Evolutionary conservation across 1,284 basidiomycete genomes (phyloP), one percentile per base, ranked within the genome.

Genomic region (Spongispora temasekensis): DNA sequence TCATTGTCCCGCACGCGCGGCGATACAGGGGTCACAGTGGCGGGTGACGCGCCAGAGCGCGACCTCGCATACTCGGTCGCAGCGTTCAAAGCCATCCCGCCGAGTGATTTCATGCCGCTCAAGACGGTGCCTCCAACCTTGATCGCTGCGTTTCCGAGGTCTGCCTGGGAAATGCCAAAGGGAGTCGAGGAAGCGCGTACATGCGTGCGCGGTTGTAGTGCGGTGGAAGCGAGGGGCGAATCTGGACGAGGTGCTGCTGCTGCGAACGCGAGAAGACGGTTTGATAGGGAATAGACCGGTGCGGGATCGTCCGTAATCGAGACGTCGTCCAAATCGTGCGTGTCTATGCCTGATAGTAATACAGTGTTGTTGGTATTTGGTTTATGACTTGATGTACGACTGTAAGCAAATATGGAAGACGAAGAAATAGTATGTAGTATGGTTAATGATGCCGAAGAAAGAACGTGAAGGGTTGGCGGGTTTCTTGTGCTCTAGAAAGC

Each of bases 231-330:
- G 19, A 60, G 69, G 8, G 62, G 57, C 19, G 65, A 68, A 65
- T 72, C 74, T 7, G 72, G 65, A 25, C 76, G 70, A 1, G 81
- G 76, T 9, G 79, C 74, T 5, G 76, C 71, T 1, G 84, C 82
- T 8, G 82, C 81, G 63, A 83, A 90, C 5, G 87, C 88, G 8
- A 91, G 77, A 23, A 91, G 79, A 15, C 89, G 84, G 48, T 79
- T 75, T 21, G 84, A 86, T 17, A 90, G 78, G 6, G 87, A 78
- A 67, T 85, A 90, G 10, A 88, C 74, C 3, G 86, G 83, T 27
- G 67, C 73, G 1, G 78, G 78, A 21, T 67, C 60, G 54, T 63
- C 53, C 21, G 55, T 9, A 6, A 50, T 57, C 8, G 61, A 61
- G 64, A 48, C 21, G 53, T 65, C 61, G 61, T 70, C 66, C 56